phyloP scores from a whole-genome alignment of 495 filamentous ascomycete species.

The Daldinia bambusicola region DNA sequence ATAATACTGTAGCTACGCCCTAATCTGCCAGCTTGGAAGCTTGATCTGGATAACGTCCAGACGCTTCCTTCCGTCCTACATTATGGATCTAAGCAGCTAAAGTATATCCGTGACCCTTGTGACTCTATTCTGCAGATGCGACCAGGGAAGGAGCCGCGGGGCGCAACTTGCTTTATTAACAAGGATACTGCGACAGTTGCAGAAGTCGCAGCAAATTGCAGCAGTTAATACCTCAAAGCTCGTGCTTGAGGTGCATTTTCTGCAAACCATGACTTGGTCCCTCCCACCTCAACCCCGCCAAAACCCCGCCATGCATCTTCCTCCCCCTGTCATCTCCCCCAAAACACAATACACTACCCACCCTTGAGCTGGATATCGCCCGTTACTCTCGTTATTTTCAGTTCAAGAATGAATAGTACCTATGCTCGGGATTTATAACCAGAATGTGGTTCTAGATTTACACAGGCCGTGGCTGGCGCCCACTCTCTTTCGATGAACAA shows the following conservation, averaged over 20 bases:
- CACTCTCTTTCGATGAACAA: constrained; percentile 3
- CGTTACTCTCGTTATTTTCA: constrained; percentile 1
- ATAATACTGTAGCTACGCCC: constrained; percentile 8
- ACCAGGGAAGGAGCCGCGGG: constrained; percentile 35
- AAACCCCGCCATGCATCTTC: constrained; percentile 34
- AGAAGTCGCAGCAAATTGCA: not conserved
- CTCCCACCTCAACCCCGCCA: constrained; percentile 39
- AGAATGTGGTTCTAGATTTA: constrained; percentile 24
- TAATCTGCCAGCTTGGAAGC: constrained; percentile 11
- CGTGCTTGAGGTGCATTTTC: constrained; percentile 41
- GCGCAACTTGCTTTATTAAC: constrained; percentile 12
- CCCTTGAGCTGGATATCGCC: not conserved
- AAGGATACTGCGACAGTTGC: constrained; percentile 20
- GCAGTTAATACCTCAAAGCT: constrained; percentile 41
- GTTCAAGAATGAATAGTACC: constrained; percentile 24
- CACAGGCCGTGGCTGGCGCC: not conserved
- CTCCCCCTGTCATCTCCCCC: constrained; percentile 30
- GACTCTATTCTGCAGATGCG: constrained; percentile 24
- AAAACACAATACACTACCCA: constrained; percentile 5
- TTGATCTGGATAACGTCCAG: constrained; percentile 11
- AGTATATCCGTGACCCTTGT: constrained; percentile 20
- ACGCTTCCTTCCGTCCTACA: constrained; percentile 1
- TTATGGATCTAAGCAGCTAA: not conserved
- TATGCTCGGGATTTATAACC: constrained; percentile 26
- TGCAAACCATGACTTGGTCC: constrained; percentile 12